Conservation (phyloP, 31 red algal genomes). For the Bonnemaisonia californica region DNA sequence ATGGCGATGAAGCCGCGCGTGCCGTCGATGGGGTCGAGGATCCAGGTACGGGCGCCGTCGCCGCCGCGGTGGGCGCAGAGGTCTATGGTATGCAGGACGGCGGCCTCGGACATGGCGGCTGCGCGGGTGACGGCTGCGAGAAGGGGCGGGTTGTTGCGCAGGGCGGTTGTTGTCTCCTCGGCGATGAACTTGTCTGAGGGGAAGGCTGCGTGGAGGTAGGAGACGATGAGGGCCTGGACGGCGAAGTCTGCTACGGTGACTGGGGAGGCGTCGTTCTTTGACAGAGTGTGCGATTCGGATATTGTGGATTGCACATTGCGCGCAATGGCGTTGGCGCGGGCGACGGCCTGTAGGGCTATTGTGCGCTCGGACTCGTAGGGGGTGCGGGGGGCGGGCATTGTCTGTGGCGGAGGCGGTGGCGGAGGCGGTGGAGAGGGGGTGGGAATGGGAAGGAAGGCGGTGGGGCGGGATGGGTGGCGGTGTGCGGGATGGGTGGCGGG, state of each 20-base stretch:
- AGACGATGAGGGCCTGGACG: slow-evolving; percentile 81
- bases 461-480: not conserved
- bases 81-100: slow-evolving; percentile 62
- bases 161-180: slow-evolving; percentile 68
- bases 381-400: not conserved
- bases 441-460: not conserved
- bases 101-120: slow-evolving; percentile 30
- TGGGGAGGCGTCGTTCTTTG: slow-evolving; percentile 83
- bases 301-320: slow-evolving; percentile 48
- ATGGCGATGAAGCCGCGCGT: slow-evolving; percentile 85
- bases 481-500: not conserved
- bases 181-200: slow-evolving; percentile 86
- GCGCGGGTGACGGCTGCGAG: slow-evolving; percentile 33
- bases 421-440: not conserved
- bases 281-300: not conserved
- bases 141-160: slow-evolving; percentile 43
- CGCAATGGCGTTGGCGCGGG: slow-evolving; percentile 32
- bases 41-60: slow-evolving; percentile 76
- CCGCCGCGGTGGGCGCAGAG: slow-evolving; percentile 48
- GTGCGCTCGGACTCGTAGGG: slow-evolving; percentile 30
- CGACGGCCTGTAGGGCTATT: slow-evolving; percentile 47
- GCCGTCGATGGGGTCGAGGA: slow-evolving; percentile 97
- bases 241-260: slow-evolving; percentile 96
- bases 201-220: slow-evolving; percentile 59
- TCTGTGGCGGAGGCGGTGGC: too few species aligned